These are phyloP conservation scores for Mucor mucedo DNA, from an alignment of 371 early-diverging fungal genomes.

Conservation along the genomic window DNA sequence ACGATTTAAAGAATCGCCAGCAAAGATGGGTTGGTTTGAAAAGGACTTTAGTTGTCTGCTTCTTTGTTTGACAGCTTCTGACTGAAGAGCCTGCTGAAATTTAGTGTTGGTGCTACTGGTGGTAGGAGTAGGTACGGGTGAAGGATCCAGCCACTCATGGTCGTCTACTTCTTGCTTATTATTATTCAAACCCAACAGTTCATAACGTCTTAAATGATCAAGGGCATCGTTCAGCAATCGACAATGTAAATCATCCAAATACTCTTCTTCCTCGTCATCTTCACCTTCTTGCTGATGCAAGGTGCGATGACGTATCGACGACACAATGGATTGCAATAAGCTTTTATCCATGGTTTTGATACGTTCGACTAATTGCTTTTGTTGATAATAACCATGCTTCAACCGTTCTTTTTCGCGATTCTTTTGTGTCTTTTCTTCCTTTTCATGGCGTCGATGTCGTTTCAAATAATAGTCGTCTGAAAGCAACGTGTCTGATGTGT, in stretches of 20 bases:
- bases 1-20: slow-evolving; percentile 22
- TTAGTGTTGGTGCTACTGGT: not conserved
- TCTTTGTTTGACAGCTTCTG: slow-evolving; percentile 18
- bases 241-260: slow-evolving; percentile 50
- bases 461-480: slow-evolving; percentile 63
- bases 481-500: slow-evolving; percentile 8
- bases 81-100: slow-evolving; percentile 21
- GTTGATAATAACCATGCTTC: slow-evolving; percentile 67
- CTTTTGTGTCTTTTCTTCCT: slow-evolving; percentile 68
- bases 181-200: slow-evolving; percentile 53
- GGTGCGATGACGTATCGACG: slow-evolving; percentile 44
- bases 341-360: slow-evolving; percentile 58
- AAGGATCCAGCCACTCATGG: not conserved
- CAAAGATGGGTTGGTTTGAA: slow-evolving; percentile 31
- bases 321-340: slow-evolving; percentile 40
- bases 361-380: slow-evolving; percentile 63
- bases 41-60: slow-evolving; percentile 27
- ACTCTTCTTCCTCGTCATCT: slow-evolving; percentile 23
- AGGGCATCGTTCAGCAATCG: slow-evolving; percentile 58
- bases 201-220: slow-evolving; percentile 56
- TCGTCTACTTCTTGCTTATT: slow-evolving; percentile 11
- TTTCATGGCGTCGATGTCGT: slow-evolving; percentile 67
- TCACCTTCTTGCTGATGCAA: slow-evolving; percentile 6
- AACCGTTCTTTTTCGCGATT: slow-evolving; percentile 70
- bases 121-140: not conserved